A percentile compares a stretch with the other conserved stretches of the same genome.
phyloP scores from a whole-genome alignment of 2,329 filamentous ascomycete species.

The Teratosphaeria pseudoeucalypti region DNA sequence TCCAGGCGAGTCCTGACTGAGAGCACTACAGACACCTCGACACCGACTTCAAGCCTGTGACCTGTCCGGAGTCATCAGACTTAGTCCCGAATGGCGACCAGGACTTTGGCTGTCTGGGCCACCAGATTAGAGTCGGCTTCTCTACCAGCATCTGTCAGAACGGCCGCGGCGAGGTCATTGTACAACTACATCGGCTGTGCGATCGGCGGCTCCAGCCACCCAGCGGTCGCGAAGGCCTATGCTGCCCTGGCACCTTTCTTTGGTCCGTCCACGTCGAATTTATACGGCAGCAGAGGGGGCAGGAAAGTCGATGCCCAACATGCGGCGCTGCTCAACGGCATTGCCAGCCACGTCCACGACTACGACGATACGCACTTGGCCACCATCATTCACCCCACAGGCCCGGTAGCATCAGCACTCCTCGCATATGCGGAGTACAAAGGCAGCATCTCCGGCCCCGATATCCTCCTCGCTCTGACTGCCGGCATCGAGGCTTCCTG shows the following conservation, averaged over 20 bases:
- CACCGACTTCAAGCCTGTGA: too few relatives aligned
- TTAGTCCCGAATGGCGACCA: constrained; percentile 35
- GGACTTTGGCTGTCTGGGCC: constrained; percentile 40
- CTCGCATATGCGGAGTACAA: constrained; percentile 38
- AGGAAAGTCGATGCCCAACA: constrained; percentile 36
- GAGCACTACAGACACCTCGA: too few relatives aligned
- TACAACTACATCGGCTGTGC: constrained; percentile 48
- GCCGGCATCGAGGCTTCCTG: constrained; percentile 45
- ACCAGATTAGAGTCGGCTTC: constrained; percentile 31
- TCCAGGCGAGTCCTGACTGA: too few relatives aligned
- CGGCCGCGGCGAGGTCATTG: constrained; percentile 38
- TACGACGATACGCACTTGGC: constrained; percentile 49
- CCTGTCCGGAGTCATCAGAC: neutral
- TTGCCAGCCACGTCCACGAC: constrained; percentile 46
- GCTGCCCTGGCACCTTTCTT: constrained; percentile 29
- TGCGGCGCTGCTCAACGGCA: constrained; percentile 45
- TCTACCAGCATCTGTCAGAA: constrained; percentile 32
- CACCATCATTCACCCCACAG: constrained; percentile 46
- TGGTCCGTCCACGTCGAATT: constrained; percentile 26
- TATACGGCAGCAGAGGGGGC: constrained; percentile 27
- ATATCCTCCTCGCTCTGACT: constrained; percentile 43
- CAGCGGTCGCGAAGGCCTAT: constrained; percentile 32
- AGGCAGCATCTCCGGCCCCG: constrained; percentile 31
- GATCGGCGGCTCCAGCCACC: constrained; percentile 40
- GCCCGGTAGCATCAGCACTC: constrained; percentile 41